Base-by-base conservation (phyloP, 129 eudicot species). In the Artemisia argyi region DNA sequence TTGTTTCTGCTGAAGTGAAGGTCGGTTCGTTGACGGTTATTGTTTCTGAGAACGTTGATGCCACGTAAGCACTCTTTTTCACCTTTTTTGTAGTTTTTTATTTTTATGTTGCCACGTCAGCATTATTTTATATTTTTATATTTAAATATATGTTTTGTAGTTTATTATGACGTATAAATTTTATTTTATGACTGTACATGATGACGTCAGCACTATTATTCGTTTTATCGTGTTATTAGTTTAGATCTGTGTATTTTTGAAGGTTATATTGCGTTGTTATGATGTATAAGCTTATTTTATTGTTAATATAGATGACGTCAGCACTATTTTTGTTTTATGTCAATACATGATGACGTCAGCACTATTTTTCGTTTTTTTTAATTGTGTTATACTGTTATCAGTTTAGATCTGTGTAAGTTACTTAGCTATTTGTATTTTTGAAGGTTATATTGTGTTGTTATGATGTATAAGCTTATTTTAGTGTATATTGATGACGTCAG, bases 1-100 rank as follows among this genome's bases (percentile, higher is more conserved):
- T 93, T 64, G 71, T 85, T 81, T 87, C 92, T 17, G 97, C 89
- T 58, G 92, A 93, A 52, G 82, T 93, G 73, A 87, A 87, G 71
- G 73, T 93, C 56, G 96, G 90, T 59, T 78, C 85, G 3, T 71
- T 78, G 1, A 18, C 68, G 17, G 22, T 93, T 15, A 77, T 93
- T 77, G 76, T 93, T 72, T 85, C 96, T 46, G 96, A 86, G 64
- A 69, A 83, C 68, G 18, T 76, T 47, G 93, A 85, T 57, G 62
- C 77, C 22, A 79, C 79, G 98, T 89, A 76, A 68, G 84, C 65
- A 24, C 10, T 48, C n/a, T 3, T 73, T 35, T 66, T 61, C 49
- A n/a, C 72, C 20, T 63, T 32, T 52, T 39, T 17, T 11, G 11
- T n/a, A 16, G 4, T 3, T 26, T 15, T 59, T 11, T 13, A 8